Evolutionary conservation across 2,329 filamentous ascomycete species (phyloP), one percentile per base, ranked within the genome.

Genomic region (Karstenula rhodostoma): DNA sequence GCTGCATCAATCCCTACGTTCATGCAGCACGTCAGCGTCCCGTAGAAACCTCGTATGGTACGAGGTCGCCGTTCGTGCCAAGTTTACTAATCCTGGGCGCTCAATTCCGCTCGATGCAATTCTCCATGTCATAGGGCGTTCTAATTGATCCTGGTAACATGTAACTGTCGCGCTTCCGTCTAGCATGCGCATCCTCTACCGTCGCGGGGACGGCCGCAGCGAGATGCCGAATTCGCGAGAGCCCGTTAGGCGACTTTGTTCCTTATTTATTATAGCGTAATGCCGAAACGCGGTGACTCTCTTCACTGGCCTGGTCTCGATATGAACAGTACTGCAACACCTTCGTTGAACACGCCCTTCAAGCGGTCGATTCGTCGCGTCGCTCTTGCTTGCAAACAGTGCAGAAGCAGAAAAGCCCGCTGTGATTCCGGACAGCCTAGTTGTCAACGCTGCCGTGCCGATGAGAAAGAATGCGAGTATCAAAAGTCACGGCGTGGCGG

Each of bases 361-460:
- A 63, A 54, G 33, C 56, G 51, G 12, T 37, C 56, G 7, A 60
- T 65, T 25, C 64, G 59, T 12, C 63, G 67, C 8, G 67, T 67
- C 33, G 58, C 64, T 27, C 59, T 70, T 5, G 67, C 66, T 29
- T 70, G 68, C 53, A 60, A 69, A 12, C 66, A 66, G 59, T 70
- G 68, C 55, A 60, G 67, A 9, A 59, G 58, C 19, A 59, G 65
- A 9, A 67, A 68, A 56, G 63, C 69, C 10, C 60, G 52, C 22
- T 69, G 68, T 37, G 65, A 68, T 56, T 61, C 63, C 5, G 59
- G 56, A 35, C 50, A 57, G 22, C 66, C 66, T 4, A 25, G 37
- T 19, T 68, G 66, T 52, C 59, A 49, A 17, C 59, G 65, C 10
- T 67, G 67, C 48, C 35, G 52, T 15, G 61, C 51, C 5, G 61